phyloP scores from a whole-genome alignment of 768 basidiomycete genomes.

The Serendipita sp. region DNA sequence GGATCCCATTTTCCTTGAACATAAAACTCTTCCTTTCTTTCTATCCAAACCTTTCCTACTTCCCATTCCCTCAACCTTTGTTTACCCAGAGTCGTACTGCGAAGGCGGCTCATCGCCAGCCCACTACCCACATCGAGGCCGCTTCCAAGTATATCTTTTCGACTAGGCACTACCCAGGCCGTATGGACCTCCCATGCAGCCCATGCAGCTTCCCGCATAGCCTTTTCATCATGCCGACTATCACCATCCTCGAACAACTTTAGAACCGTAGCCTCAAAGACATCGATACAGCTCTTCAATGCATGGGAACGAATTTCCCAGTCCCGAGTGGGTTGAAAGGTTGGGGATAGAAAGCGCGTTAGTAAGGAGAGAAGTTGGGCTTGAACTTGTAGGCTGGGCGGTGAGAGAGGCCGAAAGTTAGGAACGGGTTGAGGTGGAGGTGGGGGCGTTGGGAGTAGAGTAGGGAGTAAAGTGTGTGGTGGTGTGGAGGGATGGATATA shows the following conservation, averaged over 20 bases:
- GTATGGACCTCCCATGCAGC: conserved; percentile 77
- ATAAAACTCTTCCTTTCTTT: conserved; percentile 90
- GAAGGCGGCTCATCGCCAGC: background rate
- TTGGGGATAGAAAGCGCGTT: conserved; percentile 51
- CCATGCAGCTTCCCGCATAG: conserved; percentile 68
- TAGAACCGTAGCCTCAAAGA: conserved; percentile 77
- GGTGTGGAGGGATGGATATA: conserved; percentile 34
- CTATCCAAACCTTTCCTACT: conserved; percentile 87
- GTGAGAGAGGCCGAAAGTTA: conserved; percentile 18
- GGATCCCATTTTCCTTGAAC: conserved; percentile 67
- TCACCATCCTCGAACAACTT: conserved; percentile 82
- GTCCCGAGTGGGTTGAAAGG: conserved; percentile 50
- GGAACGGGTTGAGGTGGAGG: conserved; percentile 12
- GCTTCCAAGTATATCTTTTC: background rate
- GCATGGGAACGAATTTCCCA: conserved; percentile 48
- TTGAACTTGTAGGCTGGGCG: conserved; percentile 32
- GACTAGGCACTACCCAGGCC: conserved; percentile 8
- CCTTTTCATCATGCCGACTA: conserved; percentile 46
- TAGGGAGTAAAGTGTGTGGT: conserved; percentile 50
- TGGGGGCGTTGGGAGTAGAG: conserved; percentile 27
- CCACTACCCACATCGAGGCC: conserved; percentile 7
- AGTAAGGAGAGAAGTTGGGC: conserved; percentile 59
- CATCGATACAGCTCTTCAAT: conserved; percentile 63
- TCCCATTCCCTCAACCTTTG: conserved; percentile 52
- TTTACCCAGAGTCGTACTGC: conserved; percentile 18